Evolutionary conservation across 768 basidiomycete species (phyloP), one percentile per base, ranked within the genome.

Genomic region (Mrakia gelida): DNA sequence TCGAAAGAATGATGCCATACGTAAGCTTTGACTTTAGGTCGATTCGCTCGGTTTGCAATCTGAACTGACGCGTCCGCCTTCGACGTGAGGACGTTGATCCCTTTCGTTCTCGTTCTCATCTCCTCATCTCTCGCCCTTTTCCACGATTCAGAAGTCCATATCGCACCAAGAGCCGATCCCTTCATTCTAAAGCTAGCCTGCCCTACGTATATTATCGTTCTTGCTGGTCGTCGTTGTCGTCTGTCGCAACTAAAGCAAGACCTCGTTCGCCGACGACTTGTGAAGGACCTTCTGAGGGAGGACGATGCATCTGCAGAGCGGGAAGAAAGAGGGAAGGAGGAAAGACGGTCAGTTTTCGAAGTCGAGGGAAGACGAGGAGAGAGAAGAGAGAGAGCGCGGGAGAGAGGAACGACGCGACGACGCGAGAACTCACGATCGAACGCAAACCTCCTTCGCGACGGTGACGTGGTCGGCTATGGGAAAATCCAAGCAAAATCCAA

Each of bases 221-320:
- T n/a, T n/a, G n/a, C n/a, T n/a, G n/a, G n/a, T n/a, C n/a, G n/a
- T n/a, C n/a, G n/a, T n/a, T n/a, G n/a, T n/a, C n/a, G n/a, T n/a
- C n/a, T n/a, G n/a, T n/a, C n/a, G n/a, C n/a, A 16, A 54, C 59
- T 83, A 87, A 18, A 87, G 84, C 23, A 87, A 80, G 26, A 87
- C 86, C 79, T 86, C 84, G 79, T 85, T 84, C 67, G 83, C 82
- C 28, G 83, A 83, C 71, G 81, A 84, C 73, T 81, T 83, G 38
- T 76, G 76, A 9, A 87, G 81, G 6, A 83, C 81, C 84, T 87
- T 87, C 80, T 84, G 82, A 6, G 86, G 86, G 6, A 87, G 81
- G 28, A 87, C 86, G 77, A 86, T 86, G 80, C 85, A 86, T 74
- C 84, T 84, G 76, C 3, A 38, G n/a, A 21, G 26, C 32, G 10